Percentiles rank a stretch among this genome's conserved stretches.
Evolutionary conservation across 208 protist genomes (phyloP).

Genomic region (Giardia duodenalis): DNA sequence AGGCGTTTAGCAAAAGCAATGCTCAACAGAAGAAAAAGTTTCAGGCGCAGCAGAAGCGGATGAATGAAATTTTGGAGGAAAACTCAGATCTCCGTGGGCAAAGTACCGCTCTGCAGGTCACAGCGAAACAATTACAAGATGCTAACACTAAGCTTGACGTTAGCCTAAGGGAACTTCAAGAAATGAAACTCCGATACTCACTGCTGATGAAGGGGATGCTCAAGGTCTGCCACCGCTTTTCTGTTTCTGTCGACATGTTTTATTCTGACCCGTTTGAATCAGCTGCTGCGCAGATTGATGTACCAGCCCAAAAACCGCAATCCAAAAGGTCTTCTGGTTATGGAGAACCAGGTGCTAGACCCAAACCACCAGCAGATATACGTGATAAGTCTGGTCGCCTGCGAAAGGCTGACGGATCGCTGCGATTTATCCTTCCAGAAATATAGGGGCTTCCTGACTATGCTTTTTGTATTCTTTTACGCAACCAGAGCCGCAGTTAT

Average conservation of each 20-base stretch:
- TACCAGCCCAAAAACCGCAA: not conserved
- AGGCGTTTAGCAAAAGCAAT: not conserved
- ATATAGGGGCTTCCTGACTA: too few species aligned
- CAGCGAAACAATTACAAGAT: not conserved
- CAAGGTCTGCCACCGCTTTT: not conserved
- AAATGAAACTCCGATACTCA: not conserved
- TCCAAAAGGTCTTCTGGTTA: not conserved
- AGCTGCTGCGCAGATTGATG: not conserved
- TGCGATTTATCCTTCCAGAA: not conserved
- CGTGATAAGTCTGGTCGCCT: not conserved
- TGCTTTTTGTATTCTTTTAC: too few species aligned
- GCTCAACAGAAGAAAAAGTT: not conserved
- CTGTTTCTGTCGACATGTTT: not conserved
- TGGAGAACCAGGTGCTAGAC: not conserved
- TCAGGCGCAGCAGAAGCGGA: not conserved
- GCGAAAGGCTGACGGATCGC: not conserved
- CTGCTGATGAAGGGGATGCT: not conserved
- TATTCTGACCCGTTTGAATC: not conserved
- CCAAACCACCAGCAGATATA: not conserved
- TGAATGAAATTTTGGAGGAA: not conserved
- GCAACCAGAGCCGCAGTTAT: too few species aligned
- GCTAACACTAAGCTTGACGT: not conserved
- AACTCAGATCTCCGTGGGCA: not conserved
- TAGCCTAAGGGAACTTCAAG: not conserved
- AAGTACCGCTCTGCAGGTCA: not conserved